Evolutionary conservation across 2,329 filamentous ascomycete genomes (phyloP), one percentile per base, ranked within the genome.

Genomic region (Colletotrichum tanaceti): DNA sequence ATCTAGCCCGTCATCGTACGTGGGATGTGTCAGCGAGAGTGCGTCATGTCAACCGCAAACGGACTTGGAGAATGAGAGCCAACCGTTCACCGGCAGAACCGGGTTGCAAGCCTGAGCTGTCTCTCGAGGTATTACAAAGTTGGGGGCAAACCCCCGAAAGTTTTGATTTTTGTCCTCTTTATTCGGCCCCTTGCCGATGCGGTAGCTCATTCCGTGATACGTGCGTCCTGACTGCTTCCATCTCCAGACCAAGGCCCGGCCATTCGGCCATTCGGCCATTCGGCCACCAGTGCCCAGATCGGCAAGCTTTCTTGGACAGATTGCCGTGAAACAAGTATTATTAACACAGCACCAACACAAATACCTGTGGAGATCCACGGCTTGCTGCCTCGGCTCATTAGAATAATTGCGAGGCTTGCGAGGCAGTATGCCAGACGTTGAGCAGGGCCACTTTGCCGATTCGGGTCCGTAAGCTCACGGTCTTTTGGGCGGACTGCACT

Each of bases 1-100:
- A 50, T 54, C 14, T 11, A 50, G 62, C 55, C 28, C 57, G 57
- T n/a, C 32, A 54, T 14, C 28, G 22, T 39, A 20, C 14, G 47
- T 60, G 43, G 41, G 50, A 43, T 35, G 41, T 46, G 28, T 16
- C 39, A 20, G 24, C n/a, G 18, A 14, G 28, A 16, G n/a, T 20
- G 46, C 66, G 50, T 54, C 54, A 69, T 47, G 3, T 22, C 49
- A 52, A 46, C 62, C 50, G 66, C 62, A 69, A 66, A 61, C 63
- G 63, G 66, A 44, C 13, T 28, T 13, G 32, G 43, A 46, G 20
- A 46, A 35, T 44, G 32, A 13, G 14, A n/a, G 47, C 32, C 49
- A 20, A 38, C 49, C 61, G 22, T 58, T 57, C 28, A 22, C 24
- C 18, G n/a, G n/a, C n/a, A n/a, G n/a, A n/a, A n/a, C n/a, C n/a